These are phyloP conservation scores for Astragalus membranaceus DNA, from an alignment of 306 rosid genomes.

Conservation along the genomic window DNA sequence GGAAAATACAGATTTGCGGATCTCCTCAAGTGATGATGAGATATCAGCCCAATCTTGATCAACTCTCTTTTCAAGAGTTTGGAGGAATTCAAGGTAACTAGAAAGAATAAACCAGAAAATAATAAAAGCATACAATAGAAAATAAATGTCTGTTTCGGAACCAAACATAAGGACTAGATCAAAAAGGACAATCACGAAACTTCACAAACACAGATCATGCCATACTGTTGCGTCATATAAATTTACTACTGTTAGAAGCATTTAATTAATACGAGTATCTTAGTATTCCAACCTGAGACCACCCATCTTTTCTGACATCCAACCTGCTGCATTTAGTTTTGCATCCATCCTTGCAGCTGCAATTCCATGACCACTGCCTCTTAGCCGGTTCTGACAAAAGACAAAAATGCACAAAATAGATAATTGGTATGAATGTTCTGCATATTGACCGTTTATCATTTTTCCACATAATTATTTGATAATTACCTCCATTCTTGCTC, in stretches of 20 bases:
- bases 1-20: slow-evolving; percentile 69
- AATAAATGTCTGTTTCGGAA: not conserved
- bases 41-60: slow-evolving; percentile 81
- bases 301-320: slow-evolving; percentile 96
- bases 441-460: not conserved
- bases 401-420: slow-evolving; percentile 13
- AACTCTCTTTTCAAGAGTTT: slow-evolving; percentile 73
- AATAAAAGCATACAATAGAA: slow-evolving; percentile 11
- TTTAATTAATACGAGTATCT: not conserved
- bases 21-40: slow-evolving; percentile 90
- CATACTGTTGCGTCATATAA: not conserved
- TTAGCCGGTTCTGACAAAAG: slow-evolving; percentile 68
- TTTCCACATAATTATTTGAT: not conserved
- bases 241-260: not conserved
- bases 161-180: not conserved
- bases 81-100: slow-evolving; percentile 86
- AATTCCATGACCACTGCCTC: slow-evolving; percentile 97
- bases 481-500: slow-evolving; percentile 93
- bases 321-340: slow-evolving; percentile 82
- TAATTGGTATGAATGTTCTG: slow-evolving; percentile 1
- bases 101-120: slow-evolving; percentile 16
- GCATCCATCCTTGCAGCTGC: slow-evolving; percentile 99
- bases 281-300: slow-evolving; percentile 70
- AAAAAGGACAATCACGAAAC: slow-evolving; percentile 10
- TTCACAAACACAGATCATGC: not conserved